Evolutionary conservation across 2,329 filamentous ascomycete species (phyloP), one percentile per base, ranked within the genome.

Genomic region (Phoma sp.): DNA sequence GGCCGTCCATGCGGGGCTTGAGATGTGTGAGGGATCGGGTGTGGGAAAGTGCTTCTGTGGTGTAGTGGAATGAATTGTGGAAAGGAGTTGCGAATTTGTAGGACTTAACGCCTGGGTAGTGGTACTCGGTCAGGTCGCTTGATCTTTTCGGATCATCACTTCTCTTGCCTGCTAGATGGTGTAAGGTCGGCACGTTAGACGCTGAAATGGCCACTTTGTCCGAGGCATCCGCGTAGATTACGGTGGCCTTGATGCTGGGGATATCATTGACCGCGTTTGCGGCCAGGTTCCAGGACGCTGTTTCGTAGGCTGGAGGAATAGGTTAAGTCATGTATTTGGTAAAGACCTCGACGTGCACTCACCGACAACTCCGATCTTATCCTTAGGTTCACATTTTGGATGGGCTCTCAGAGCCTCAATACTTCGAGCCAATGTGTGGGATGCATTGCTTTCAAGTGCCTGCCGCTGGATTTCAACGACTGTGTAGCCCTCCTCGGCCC

Each of bases 401-500:
- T 48, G 37, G n/a, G 25, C 37, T 14, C 28, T 47, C 20, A 59
- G 25, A 5, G 56, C 56, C 15, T 59, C 38, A 2, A 59, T 48
- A 28, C 30, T 29, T 45, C 28, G 38, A 36, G 37, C 40, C 25
- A 59, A 15, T 2, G 28, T 23, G 15, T 34, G 21, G 7, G 32
- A 42, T 7, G 48, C 53, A 23, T 52, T 37, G 5, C 51, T 40
- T 20, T 37, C 39, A 4, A 60, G 29, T 4, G 51, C 57, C 29
- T 40, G 29, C 21, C 50, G 37, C n/a, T 57, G 54, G 11, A 60
- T 49, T 26, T 60, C 54, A 7, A 42, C 51, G 25, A 60, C 57
- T 2, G 46, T 75, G 59, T 83, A 89, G 0, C 86, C 84, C 67
- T 89, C 87, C 67, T 90, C 86, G 0, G 85, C 86, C 87, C 87